Conservation (phyloP, 768 basidiomycete genomes). For the Lenzites betulinus region DNA sequence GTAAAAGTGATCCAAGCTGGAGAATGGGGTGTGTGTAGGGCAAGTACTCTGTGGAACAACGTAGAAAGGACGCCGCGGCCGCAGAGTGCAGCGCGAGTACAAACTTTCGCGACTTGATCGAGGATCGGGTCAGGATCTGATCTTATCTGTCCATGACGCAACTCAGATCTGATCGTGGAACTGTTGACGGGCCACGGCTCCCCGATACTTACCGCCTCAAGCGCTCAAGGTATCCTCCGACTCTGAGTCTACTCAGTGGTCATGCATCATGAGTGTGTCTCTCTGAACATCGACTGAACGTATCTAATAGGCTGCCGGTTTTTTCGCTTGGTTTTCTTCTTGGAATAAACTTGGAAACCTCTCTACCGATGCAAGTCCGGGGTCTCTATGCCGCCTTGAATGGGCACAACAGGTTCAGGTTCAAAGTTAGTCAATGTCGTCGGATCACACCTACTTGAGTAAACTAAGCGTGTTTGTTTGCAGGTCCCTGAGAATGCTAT, state of each 20-base stretch:
- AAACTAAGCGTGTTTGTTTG: not conserved
- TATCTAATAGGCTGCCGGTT: too few relatives aligned
- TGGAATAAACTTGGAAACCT: not conserved
- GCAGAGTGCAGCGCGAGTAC: not conserved
- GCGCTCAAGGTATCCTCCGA: too few relatives aligned
- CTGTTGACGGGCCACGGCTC: too few relatives aligned
- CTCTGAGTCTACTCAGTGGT: too few relatives aligned
- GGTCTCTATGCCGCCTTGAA: conserved; percentile 66
- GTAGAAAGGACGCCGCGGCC: too few relatives aligned
- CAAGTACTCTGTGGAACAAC: not conserved
- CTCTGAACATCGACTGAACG: too few relatives aligned
- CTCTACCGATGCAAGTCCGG: conserved; percentile 38
- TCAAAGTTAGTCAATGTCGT: conserved; percentile 47
- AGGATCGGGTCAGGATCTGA: conserved; percentile 12
- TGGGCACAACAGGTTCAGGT: conserved; percentile 55
- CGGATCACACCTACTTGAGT: not conserved
- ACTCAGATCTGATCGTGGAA: not conserved
- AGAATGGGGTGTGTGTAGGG: not conserved
- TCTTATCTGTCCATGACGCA: conserved; percentile 13
- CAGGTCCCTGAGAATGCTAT: conserved; percentile 70
- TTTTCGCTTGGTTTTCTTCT: not conserved
- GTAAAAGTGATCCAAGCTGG: not conserved
- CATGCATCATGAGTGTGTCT: too few relatives aligned
- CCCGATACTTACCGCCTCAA: too few relatives aligned
- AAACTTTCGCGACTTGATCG: conserved; percentile 6